Base-by-base conservation (phyloP, 805 yeast genomes). In the Wickerhamiella azyma region DNA sequence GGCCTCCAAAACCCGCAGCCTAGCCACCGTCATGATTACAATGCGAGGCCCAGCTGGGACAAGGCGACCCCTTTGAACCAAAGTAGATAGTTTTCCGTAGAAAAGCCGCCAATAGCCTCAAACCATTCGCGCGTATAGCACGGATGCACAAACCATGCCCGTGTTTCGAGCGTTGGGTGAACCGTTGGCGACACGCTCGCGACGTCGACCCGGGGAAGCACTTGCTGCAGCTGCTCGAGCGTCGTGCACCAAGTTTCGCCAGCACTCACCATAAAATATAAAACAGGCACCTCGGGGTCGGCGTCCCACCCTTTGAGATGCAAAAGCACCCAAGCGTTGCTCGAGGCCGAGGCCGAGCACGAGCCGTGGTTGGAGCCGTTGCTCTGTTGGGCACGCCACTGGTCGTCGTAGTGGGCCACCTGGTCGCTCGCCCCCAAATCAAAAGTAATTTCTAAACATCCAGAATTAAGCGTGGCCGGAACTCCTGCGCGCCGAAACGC, bases 1-100 rank as follows among this genome's bases (percentile, higher is more conserved):
- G 43, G 78, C 74, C 60, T 89, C 96, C 41, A 80, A 64, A 7
- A 77, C 69, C 9, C 55, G 51, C 37, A 50, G 40, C 41, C 50
- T 30, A n/a, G 33, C 33, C 33, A 30, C 33, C 16, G 2, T 18
- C n/a, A 1, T 50, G 40, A 2, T 30, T 13, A 13, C 16, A 16
- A 7, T 13, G 9, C 8, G 2, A 30, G 33, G 3, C 33, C 33
- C 16, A 30, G 33, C 33, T 30, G 33, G 14, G 33, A 11, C n/a
- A 11, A 10, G 33, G n/a, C 14, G 14, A 30, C n/a, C 9, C 33
- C 33, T 6, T n/a, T 10, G 33, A 11, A 30, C 33, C 48, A 13
- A 17, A 7, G 14, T 11, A 19, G 26, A 6, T 16, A n/a, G 14
- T 16, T 19, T 10, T 17, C 32, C 5, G 36, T 17, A 1, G 32